Percentiles rank a stretch among this genome's conserved stretches.
Conservation (phyloP, 179 eudicot species). For the Drosera spatulata region DNA sequence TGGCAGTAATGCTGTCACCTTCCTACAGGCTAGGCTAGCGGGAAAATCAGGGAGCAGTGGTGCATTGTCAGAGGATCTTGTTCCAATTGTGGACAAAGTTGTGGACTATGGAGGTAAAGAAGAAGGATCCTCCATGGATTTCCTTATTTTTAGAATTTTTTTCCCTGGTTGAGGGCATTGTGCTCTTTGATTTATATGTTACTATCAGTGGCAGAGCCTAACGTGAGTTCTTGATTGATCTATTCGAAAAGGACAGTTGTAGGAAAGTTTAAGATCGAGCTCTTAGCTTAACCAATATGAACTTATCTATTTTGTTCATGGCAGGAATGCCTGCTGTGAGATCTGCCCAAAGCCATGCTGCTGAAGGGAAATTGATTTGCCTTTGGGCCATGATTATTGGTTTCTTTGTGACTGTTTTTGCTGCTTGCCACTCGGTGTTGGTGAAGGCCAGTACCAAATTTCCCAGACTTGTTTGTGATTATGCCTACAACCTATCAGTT, state of each 20-base stretch:
- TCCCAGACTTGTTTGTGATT: constrained; percentile 24
- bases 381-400: constrained; percentile 42
- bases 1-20: background rate
- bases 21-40: constrained; percentile 38
- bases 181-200: no score
- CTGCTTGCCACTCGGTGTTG: constrained; percentile 27
- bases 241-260: no score
- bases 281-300: no score
- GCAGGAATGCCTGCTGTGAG: constrained; percentile 26
- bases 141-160: constrained; percentile 11
- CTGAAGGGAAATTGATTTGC: constrained; percentile 25
- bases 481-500: constrained; percentile 20
- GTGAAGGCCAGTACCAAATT: constrained; percentile 26
- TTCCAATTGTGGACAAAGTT: constrained; percentile 70
- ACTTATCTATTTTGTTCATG: constrained; percentile 1
- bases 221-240: no score
- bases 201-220: no score
- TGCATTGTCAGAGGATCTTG: constrained; percentile 37
- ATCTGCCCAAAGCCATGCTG: constrained; percentile 16
- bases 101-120: constrained; percentile 56
- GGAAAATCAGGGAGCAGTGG: constrained; percentile 32
- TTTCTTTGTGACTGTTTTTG: constrained; percentile 39
- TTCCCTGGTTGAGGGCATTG: no score
- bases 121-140: constrained; percentile 28
- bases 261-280: no score